Conservation (phyloP, 2,329 filamentous ascomycete genomes). For the Ceratocystis huliohia region DNA sequence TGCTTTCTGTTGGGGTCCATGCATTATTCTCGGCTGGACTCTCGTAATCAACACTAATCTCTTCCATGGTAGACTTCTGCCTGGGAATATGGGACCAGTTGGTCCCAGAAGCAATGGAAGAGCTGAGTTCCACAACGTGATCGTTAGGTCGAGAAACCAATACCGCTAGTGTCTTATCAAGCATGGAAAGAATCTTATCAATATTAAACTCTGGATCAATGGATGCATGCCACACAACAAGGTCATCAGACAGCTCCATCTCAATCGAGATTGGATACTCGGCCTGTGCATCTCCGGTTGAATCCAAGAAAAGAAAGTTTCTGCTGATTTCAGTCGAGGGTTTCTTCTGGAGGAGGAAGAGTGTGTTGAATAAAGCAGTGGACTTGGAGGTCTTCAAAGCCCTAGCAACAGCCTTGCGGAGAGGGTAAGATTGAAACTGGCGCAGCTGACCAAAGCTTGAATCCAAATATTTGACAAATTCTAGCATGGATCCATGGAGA, state of each 20-base stretch:
- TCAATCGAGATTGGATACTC: constrained; percentile 78
- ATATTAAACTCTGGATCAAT: constrained; percentile 47
- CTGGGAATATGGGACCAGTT: neutral
- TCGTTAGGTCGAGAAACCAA: constrained; percentile 21
- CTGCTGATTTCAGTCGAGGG: neutral
- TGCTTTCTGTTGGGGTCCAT: constrained; percentile 30
- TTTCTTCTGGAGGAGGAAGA: constrained; percentile 39
- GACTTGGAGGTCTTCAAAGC: constrained; percentile 22
- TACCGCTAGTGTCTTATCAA: constrained; percentile 36
- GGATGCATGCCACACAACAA: constrained; percentile 58
- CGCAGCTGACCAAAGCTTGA: constrained; percentile 51
- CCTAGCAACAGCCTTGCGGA: constrained; percentile 52
- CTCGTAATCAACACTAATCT: neutral
- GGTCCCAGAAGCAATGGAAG: neutral
- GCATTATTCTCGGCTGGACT: neutral
- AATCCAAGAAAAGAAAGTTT: constrained; percentile 1
- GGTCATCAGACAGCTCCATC: constrained; percentile 48
- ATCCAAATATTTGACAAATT: constrained; percentile 63
- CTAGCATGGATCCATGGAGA: constrained; percentile 51
- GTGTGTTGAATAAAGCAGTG: constrained; percentile 39
- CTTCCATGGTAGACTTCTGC: neutral
- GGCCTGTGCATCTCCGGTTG: constrained; percentile 38
- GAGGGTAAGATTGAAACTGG: constrained; percentile 64
- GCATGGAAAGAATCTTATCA: constrained; percentile 38
- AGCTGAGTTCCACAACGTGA: constrained; percentile 34